phyloP scores from a whole-genome alignment of 2,329 filamentous ascomycete species.

The Polychaeton citri region DNA sequence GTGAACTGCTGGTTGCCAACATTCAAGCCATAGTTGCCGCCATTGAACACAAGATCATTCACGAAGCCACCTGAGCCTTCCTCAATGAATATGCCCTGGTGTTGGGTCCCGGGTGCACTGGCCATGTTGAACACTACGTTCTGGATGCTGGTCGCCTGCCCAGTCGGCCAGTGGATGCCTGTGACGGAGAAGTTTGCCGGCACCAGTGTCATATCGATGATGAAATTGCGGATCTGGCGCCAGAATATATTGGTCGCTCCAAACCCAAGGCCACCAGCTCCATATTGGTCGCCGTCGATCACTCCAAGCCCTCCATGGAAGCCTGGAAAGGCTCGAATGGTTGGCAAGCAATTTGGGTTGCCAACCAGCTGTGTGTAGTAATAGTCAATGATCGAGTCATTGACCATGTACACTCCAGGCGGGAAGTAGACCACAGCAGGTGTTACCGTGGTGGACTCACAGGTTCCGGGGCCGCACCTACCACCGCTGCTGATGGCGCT shows the following conservation, averaged over 20 bases:
- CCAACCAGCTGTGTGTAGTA: conserved; percentile 52
- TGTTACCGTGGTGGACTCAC: conserved; percentile 34
- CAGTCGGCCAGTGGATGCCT: conserved; percentile 32
- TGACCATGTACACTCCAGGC: conserved; percentile 43
- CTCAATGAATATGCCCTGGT: conserved; percentile 32
- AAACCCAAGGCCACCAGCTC: conserved; percentile 24
- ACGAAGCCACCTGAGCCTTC: conserved; percentile 33
- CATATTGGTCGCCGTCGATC: conserved; percentile 44
- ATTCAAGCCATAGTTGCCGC: conserved; percentile 27
- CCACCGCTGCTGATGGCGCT: conserved; percentile 26
- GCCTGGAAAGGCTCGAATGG: conserved; percentile 38
- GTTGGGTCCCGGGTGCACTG: conserved; percentile 31
- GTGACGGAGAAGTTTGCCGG: conserved; percentile 32
- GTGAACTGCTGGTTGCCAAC: conserved; percentile 42
- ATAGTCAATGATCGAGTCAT: conserved; percentile 43
- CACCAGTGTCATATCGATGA: conserved; percentile 45
- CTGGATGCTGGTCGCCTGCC: conserved; percentile 32
- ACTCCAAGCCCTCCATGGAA: conserved; percentile 42
- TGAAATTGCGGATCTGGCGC: conserved; percentile 46
- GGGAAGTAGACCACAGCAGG: conserved; percentile 47
- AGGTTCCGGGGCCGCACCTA: conserved; percentile 28
- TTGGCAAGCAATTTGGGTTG: conserved; percentile 43
- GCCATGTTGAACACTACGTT: conserved; percentile 34
- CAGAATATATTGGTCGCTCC: conserved; percentile 49
- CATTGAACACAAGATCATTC: conserved; percentile 31